Base-by-base conservation (phyloP, 768 basidiomycete species). In the Suillus plorans region DNA sequence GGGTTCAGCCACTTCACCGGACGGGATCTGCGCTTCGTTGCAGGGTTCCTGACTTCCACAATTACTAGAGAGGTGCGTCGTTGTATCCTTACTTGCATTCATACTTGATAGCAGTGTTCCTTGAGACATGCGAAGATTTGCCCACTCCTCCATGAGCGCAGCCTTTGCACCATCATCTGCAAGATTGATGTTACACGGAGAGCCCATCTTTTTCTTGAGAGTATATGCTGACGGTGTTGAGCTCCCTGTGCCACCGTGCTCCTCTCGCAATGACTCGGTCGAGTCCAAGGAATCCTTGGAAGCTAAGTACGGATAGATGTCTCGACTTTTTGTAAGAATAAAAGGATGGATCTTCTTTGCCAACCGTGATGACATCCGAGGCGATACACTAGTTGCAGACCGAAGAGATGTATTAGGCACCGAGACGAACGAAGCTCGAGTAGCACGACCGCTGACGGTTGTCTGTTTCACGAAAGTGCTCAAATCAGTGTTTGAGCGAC, bases 81-180 rank as follows among this genome's bases (percentile, higher is more conserved):
- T 31, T 4, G 28, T 59, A 7, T 59, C 58, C 41, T 18, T 31
- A 59, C 18, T 3, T 42, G 36, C 61, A 60, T 62, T 49, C 58
- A 56, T 63, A 7, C 63, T 68, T 16, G 66, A 60, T 47, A 59
- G 18, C 22, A 71, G 65, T 20, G 64, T 8, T 47, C 74, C 74
- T 60, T 72, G 74, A 4, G 65, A 76, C 68, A 65, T 71, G 49
- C 74, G 76, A 62, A 74, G 61, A n/a, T 63, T 69, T 36, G 71
- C 74, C 74, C 74, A 77, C 57, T 76, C 68, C 39, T 74, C 69
- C 60, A 75, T 75, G 31, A 76, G 28, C 45, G 66, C 58, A n/a
- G n/a, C 68, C 61, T 68, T 77, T 16, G 62, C 52, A 16, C 60
- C 64, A 53, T 70, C 71, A 44, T 77, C 68, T 18, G 53, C 58